phyloP scores from a whole-genome alignment of 352 stramenopile genomes.

The Thalassiosira ordinaria region DNA sequence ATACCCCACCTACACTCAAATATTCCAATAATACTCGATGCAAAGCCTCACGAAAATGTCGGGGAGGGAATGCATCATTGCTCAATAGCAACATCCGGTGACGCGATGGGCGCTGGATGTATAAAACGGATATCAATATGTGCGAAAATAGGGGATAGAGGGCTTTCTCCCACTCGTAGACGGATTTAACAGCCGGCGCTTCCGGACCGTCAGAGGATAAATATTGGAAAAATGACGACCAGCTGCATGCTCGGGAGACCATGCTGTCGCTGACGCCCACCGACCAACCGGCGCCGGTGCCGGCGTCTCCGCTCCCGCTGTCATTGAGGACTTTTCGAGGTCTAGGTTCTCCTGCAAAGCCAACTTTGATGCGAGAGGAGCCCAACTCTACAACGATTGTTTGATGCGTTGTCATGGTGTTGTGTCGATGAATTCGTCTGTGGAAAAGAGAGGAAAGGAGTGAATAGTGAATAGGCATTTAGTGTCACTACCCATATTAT shows the following conservation, averaged over 20 bases:
- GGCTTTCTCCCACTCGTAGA: constrained; percentile 53
- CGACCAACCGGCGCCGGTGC: constrained; percentile 16
- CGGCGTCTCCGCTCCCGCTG: neutral
- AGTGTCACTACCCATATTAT: too few relatives aligned
- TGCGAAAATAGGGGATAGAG: constrained; percentile 52
- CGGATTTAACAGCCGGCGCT: neutral
- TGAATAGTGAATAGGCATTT: too few relatives aligned
- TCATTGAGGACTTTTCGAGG: constrained; percentile 40
- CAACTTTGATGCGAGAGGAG: constrained; percentile 55
- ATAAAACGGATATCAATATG: constrained; percentile 52
- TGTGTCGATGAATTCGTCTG: too few relatives aligned
- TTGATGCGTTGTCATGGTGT: constrained; percentile 37
- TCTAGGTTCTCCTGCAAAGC: constrained; percentile 55
- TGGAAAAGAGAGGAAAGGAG: too few relatives aligned
- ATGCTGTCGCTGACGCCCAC: constrained; percentile 41
- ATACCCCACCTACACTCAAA: constrained; percentile 36
- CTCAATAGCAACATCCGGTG: constrained; percentile 47
- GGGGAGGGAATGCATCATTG: constrained; percentile 40
- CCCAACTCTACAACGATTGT: constrained; percentile 55
- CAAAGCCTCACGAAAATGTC: constrained; percentile 40
- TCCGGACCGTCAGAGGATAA: constrained; percentile 33
- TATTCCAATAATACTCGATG: constrained; percentile 46
- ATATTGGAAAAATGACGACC: constrained; percentile 41
- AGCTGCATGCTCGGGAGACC: constrained; percentile 25
- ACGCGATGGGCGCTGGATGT: constrained; percentile 47